phyloP scores from a whole-genome alignment of 2,329 filamentous ascomycete genomes.

The Cladobotryum mycophilum region DNA sequence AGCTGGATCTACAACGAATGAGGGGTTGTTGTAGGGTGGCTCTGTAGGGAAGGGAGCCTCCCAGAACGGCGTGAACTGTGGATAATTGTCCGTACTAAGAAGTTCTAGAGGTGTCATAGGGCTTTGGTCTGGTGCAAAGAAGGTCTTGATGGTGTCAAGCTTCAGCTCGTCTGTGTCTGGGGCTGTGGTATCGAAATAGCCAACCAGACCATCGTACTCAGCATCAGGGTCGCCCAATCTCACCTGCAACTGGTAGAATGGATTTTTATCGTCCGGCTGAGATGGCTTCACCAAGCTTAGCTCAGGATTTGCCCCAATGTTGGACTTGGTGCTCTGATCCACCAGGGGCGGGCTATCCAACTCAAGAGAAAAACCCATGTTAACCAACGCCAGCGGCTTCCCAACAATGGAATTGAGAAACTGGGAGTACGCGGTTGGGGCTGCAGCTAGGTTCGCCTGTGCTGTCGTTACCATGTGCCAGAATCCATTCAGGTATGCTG shows the following conservation, averaged over 20 bases:
- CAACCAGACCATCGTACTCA: constrained; percentile 32
- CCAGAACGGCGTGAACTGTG: constrained; percentile 21
- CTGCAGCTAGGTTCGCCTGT: constrained; percentile 16
- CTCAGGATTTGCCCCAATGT: neutral
- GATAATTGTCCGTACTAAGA: constrained; percentile 17
- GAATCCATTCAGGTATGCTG: constrained; percentile 25
- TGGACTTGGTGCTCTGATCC: constrained; percentile 17
- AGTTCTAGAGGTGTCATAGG: constrained; percentile 6
- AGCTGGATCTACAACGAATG: neutral
- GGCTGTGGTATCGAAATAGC: constrained; percentile 27
- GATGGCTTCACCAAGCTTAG: neutral
- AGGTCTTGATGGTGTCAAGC: constrained; percentile 22
- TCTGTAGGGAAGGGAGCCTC: constrained; percentile 9
- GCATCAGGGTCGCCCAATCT: constrained; percentile 30
- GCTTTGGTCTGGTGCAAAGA: constrained; percentile 14
- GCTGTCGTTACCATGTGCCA: constrained; percentile 30
- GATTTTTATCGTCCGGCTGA: neutral
- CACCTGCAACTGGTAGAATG: constrained; percentile 29
- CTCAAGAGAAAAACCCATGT: constrained; percentile 34
- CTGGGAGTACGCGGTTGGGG: constrained; percentile 31
- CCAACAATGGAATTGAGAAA: constrained; percentile 32
- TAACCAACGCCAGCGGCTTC: constrained; percentile 35
- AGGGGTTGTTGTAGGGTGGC: neutral
- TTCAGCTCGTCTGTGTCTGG: constrained; percentile 15
- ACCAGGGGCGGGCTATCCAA: constrained; percentile 16